Base-by-base conservation (phyloP, 164 flowering plant species). In the Cinnamomum chago region DNA sequence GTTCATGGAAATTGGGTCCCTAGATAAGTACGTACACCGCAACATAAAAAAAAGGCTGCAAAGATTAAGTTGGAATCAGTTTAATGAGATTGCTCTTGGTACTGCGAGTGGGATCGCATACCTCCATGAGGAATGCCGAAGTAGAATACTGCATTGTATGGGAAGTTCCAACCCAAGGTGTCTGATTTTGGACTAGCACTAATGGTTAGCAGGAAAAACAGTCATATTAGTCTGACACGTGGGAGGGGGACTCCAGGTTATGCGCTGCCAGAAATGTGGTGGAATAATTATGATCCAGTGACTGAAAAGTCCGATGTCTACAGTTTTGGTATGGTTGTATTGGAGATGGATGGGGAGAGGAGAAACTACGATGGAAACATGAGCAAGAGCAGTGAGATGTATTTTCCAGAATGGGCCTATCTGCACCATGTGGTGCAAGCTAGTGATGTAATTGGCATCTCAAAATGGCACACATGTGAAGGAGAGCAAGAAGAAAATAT, bases 111-210 rank as follows among this genome's bases (percentile, higher is more conserved):
- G 75, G 14, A 66, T 73, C 28, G 20, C 30, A 3, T 73, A 65
- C 17, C 23, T 65, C 0, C 75, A 73, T 27, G 75, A 73, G 13
- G 69, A 64, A 47, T 73, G 75, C 33, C 2, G n/a, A 23, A 64
- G 20, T 27, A 12, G 51, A 27, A 73, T 73, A 4, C 15, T 73
- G 25, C 75, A 73, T 47, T 73, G 76, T 50, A 73, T 47, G 18
- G 2, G 23, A 50, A 24, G 0, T 55, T 50, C 47, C 14, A 18
- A 40, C 64, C 76, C 3, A 73, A 73, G 65, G 58, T 66, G 24
- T 50, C 76, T 0, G 76, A 73, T 50, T 73, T 73, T 25, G 76
- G 76, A n/a, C 52, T 73, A n/a, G 76, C 71, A 18, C 67, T 28
- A 33, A 0, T 52, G 24, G 3, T 73, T n/a, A 67, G n/a, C 2